Conservation (phyloP, 2,329 filamentous ascomycete species). For the Aspergillus piperis region DNA sequence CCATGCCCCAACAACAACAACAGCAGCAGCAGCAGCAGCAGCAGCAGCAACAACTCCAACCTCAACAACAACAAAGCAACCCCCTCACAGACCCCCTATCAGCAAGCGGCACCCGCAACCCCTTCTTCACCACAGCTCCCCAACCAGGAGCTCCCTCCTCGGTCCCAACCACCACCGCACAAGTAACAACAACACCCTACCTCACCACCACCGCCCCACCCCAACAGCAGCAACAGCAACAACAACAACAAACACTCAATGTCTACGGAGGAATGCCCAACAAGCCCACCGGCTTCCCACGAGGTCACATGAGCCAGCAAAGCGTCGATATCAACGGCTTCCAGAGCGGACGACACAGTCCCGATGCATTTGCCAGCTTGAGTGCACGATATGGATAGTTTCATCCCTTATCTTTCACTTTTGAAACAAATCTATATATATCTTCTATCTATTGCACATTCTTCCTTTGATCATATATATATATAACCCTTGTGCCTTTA, state of each 20-base stretch:
- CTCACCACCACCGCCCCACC: not conserved
- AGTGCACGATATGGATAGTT: conserved; percentile 47
- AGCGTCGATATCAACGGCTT: conserved; percentile 51
- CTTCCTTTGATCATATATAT: not conserved
- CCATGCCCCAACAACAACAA: conserved; percentile 6
- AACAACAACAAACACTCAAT: not conserved
- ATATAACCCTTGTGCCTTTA: not conserved
- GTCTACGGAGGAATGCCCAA: conserved; percentile 12
- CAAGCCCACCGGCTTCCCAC: conserved; percentile 22
- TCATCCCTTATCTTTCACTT: conserved; percentile 3
- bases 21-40: conserved; percentile 10
- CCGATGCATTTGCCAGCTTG: conserved; percentile 53
- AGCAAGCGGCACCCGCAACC: conserved; percentile 29
- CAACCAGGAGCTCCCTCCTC: conserved; percentile 1
- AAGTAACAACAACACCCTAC: conserved; percentile 5
- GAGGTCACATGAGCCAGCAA: conserved; percentile 49
- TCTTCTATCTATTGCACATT: not conserved
- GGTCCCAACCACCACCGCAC: conserved; percentile 8
- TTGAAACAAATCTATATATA: not conserved
- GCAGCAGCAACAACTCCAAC: conserved; percentile 12
- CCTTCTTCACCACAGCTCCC: conserved; percentile 22
- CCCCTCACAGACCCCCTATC: conserved; percentile 19
- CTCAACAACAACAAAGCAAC: conserved; percentile 3
- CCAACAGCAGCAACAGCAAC: not conserved
- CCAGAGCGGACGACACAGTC: conserved; percentile 52